Evolutionary conservation across 192 early-diverging fungal genomes (phyloP).

Genomic region (Oehlia diaphana): DNA sequence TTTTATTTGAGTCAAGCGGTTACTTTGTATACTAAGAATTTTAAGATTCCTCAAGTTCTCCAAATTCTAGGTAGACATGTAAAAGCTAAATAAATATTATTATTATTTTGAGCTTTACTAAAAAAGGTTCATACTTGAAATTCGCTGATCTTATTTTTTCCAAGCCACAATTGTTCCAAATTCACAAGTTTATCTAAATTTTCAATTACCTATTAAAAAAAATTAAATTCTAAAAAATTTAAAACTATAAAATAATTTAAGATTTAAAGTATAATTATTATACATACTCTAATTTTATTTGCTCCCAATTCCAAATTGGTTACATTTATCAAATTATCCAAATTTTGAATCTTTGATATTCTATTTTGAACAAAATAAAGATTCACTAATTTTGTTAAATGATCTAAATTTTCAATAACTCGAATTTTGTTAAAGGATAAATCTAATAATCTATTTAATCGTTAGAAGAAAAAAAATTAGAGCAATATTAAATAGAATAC

Average conservation of each 20-base stretch:
- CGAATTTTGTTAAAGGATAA: constrained; percentile 97
- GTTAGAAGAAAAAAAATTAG: not conserved
- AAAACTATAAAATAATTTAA: not conserved
- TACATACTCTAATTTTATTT: constrained; percentile 82
- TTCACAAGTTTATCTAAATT: constrained; percentile 77
- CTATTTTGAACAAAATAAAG: constrained; percentile 95
- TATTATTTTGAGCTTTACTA: no score
- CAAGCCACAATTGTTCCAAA: constrained; percentile 90
- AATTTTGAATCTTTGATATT: constrained; percentile 78
- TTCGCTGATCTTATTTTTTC: constrained; percentile 94
- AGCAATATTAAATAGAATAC: not conserved
- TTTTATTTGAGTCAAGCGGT: constrained; percentile 77
- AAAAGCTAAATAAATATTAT: no score
- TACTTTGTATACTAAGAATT: constrained; percentile 82
- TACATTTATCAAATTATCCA: constrained; percentile 64
- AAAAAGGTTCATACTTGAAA: constrained; percentile 58
- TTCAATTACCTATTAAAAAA: constrained; percentile 62
- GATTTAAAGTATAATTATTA: not conserved
- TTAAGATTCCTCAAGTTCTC: constrained; percentile 61
- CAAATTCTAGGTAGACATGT: constrained; percentile 50
- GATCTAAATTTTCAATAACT: constrained; percentile 66
- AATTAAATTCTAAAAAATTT: not conserved
- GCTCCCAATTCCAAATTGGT: constrained; percentile 92
- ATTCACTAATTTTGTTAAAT: constrained; percentile 63
- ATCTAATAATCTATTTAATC: constrained; percentile 58